These are phyloP conservation scores for Glycine soja DNA, from an alignment of 306 rosid genomes.

Conservation along the genomic window DNA sequence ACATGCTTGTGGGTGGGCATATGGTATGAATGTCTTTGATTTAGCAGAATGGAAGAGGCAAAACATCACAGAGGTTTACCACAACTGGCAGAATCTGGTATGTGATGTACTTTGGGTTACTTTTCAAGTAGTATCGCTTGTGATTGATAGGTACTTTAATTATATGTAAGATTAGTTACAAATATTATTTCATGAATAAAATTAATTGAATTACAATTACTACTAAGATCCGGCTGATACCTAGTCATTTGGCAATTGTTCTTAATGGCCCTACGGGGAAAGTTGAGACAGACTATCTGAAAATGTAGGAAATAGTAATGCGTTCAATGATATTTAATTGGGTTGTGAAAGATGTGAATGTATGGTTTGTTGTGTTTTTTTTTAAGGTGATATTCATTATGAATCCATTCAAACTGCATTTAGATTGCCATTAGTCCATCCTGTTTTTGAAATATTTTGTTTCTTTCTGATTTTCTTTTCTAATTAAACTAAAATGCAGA, in stretches of 20 bases:
- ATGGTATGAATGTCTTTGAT: conserved; percentile 97
- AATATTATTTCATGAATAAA: no score
- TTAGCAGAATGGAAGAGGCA: conserved; percentile 94
- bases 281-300: no score
- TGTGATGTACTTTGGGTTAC: conserved; percentile 30
- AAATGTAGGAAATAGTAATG: no score
- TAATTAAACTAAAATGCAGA: conserved; percentile 53
- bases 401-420: background rate
- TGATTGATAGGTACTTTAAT: conserved; percentile 26
- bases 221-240: background rate
- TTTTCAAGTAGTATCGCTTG: conserved; percentile 1
- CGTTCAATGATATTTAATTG: background rate
- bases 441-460: conserved; percentile 8
- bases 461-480: conserved; percentile 8
- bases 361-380: background rate
- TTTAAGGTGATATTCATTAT: background rate
- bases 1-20: conserved; percentile 99
- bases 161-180: background rate
- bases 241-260: background rate
- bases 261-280: background rate
- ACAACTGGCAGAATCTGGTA: conserved; percentile 98
- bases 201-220: background rate
- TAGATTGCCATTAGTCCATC: background rate
- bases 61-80: conserved; percentile 89
- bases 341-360: background rate